phyloP scores from a whole-genome alignment of 352 stramenopile genomes.

The Globisporangium perplexum region DNA sequence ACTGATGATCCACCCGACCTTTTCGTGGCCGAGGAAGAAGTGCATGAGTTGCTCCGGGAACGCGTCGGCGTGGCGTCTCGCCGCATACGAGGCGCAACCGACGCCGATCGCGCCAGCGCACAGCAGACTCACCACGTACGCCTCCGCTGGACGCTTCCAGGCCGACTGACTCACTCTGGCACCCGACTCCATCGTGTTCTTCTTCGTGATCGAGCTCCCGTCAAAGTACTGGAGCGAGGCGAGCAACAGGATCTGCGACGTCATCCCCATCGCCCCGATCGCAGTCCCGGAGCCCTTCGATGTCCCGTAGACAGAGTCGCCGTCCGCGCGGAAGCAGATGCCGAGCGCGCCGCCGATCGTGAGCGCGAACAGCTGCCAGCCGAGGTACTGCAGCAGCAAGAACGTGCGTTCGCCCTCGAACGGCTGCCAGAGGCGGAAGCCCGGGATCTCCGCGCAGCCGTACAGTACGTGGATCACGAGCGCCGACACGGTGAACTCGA shows the following conservation, averaged over 20 bases:
- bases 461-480: slow-evolving; percentile 49
- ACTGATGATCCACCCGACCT: slow-evolving; percentile 32
- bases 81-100: slow-evolving; percentile 18
- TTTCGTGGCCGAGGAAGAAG: slow-evolving; percentile 22
- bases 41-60: slow-evolving; percentile 4
- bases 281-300: slow-evolving; percentile 23
- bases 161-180: no score
- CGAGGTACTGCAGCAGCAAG: slow-evolving; percentile 53
- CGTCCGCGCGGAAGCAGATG: slow-evolving; percentile 21
- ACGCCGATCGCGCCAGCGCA: slow-evolving; percentile 20
- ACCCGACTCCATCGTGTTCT: background rate
- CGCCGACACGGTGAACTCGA: slow-evolving; percentile 36
- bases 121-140: slow-evolving; percentile 29
- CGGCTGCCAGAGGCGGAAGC: slow-evolving; percentile 45
- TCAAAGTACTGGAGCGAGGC: slow-evolving; percentile 44
- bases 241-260: slow-evolving; percentile 44
- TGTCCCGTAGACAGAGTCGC: slow-evolving; percentile 5
- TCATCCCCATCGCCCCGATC: slow-evolving; percentile 35
- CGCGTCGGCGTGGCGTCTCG: slow-evolving; percentile 3
- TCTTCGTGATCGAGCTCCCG: background rate
- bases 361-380: slow-evolving; percentile 52
- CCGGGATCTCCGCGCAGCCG: slow-evolving; percentile 37
- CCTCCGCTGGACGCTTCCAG: slow-evolving; percentile 19
- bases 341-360: slow-evolving; percentile 32
- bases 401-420: slow-evolving; percentile 50